Percentiles rank a stretch among this genome's conserved stretches.
Evolutionary conservation across 78 protist genomes (phyloP).

Genomic region (Polysphondylium violaceum): DNA sequence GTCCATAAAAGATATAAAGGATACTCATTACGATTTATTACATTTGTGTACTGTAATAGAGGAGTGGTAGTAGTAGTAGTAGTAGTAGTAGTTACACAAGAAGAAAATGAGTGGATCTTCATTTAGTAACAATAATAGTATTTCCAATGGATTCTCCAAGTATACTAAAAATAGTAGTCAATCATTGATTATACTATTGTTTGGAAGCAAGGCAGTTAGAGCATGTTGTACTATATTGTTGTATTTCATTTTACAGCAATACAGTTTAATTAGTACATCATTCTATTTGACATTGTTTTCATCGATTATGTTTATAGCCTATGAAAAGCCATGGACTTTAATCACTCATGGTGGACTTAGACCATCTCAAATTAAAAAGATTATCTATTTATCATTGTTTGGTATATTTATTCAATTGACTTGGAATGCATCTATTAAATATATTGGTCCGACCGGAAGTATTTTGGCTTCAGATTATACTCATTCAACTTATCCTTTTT

Average conservation of each 20-base stretch:
- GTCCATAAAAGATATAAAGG: too few relatives aligned
- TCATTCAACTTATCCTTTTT: constrained; percentile 52
- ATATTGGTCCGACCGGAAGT: constrained; percentile 69
- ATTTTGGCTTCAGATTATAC: constrained; percentile 64
- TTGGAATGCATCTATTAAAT: constrained; percentile 54
- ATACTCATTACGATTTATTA: too few relatives aligned
- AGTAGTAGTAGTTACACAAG: neutral
- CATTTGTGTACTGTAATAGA: too few relatives aligned
- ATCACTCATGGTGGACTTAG: constrained; percentile 11
- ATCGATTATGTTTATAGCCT: neutral
- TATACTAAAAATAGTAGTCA: constrained; percentile 26
- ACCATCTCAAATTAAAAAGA: constrained; percentile 5
- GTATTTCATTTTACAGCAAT: constrained; percentile 19
- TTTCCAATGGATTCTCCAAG: neutral
- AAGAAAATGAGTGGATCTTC: neutral
- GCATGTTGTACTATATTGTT: constrained; percentile 13
- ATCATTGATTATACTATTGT: constrained; percentile 12
- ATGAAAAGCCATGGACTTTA: constrained; percentile 43
- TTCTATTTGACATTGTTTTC: constrained; percentile 7
- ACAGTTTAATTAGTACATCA: neutral
- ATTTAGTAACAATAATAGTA: neutral
- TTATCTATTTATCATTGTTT: constrained; percentile 1
- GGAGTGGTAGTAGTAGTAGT: neutral
- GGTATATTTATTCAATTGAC: constrained; percentile 16
- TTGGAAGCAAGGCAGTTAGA: constrained; percentile 54